These are phyloP conservation scores for Calocybe cyanea DNA, from an alignment of 768 basidiomycete genomes.

Conservation along the genomic window DNA sequence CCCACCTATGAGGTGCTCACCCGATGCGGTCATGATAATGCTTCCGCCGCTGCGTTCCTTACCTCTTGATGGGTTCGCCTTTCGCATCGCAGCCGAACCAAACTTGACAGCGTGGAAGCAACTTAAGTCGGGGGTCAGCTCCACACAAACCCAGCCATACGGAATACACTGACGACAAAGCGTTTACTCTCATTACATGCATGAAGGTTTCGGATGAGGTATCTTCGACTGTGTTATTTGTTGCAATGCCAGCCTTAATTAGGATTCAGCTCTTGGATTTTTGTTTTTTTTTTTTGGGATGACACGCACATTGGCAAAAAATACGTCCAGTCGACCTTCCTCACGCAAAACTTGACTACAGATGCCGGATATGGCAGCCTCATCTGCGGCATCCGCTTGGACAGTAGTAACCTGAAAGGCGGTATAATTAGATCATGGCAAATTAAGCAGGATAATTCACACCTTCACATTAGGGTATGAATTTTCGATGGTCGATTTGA, in stretches of 20 bases:
- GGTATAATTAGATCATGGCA: neutral
- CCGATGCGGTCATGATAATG: conserved; percentile 84
- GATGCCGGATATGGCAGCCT: conserved; percentile 58
- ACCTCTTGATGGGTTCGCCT: conserved; percentile 59
- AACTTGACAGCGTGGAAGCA: conserved; percentile 89
- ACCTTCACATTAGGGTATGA: conserved; percentile 82
- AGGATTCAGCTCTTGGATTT: neutral
- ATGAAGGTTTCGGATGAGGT: conserved; percentile 65
- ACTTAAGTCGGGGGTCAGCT: conserved; percentile 34
- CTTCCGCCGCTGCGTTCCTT: conserved; percentile 73
- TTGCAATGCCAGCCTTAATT: conserved; percentile 68
- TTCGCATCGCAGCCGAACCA: conserved; percentile 78
- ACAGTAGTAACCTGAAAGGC: conserved; percentile 64
- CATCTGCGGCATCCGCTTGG: conserved; percentile 83
- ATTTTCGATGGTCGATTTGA: conserved; percentile 64
- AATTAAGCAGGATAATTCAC: conserved; percentile 2
- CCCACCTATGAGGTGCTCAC: conserved; percentile 32
- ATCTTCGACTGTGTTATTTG: conserved; percentile 39
- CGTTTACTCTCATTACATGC: conserved; percentile 75
- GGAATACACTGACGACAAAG: conserved; percentile 40
- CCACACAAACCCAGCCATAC: neutral
- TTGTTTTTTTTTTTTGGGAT: neutral
- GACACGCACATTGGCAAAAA: conserved; percentile 83
- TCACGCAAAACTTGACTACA: conserved; percentile 75
- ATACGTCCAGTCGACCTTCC: conserved; percentile 85